Evolutionary conservation across 495 filamentous ascomycete genomes (phyloP), one percentile per base, ranked within the genome.

Genomic region (Penicillium angulare): DNA sequence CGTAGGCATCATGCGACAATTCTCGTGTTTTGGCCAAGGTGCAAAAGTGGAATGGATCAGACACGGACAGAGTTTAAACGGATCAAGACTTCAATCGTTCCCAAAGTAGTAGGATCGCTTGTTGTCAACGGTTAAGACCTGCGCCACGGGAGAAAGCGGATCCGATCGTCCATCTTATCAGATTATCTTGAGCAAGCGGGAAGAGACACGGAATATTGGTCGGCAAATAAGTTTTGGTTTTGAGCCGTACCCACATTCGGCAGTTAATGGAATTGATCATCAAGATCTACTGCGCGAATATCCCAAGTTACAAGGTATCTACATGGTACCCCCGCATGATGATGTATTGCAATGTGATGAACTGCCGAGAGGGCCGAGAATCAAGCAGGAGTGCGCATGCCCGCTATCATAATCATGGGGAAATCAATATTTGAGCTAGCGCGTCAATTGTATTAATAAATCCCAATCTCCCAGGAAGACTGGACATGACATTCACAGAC

Each of bases 161-260:
- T 41, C 17, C 36, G 49, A 56, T 56, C 44, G 23, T 10, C 32
- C 48, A 56, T 56, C 54, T 56, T 43, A 56, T 56, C 42, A 50
- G 48, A 56, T 56, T 42, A 13, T 32, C 43, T 50, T 43, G 17
- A 3, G 21, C 23, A 23, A n/a, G n/a, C n/a, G n/a, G n/a, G n/a
- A n/a, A n/a, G n/a, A n/a, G n/a, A n/a, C n/a, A n/a, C n/a, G 46
- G 12, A 26, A 46, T 17, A 32, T 35, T 1, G 33, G 12, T 49
- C 52, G 46, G 47, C 47, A 50, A 35, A 32, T 41, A 3, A 12
- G 1, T 31, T 32, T 21, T 20, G 29, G 13, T 13, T 17, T 4
- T 39, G 39, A 26, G n/a, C 45, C 23, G 6, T 47, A 47, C 23
- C 32, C 44, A 47, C 44, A 12, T n/a, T 47, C 45, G 45, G 45